phyloP scores from a whole-genome alignment of 2,329 filamentous ascomycete genomes.

The Fusarium sp. region DNA sequence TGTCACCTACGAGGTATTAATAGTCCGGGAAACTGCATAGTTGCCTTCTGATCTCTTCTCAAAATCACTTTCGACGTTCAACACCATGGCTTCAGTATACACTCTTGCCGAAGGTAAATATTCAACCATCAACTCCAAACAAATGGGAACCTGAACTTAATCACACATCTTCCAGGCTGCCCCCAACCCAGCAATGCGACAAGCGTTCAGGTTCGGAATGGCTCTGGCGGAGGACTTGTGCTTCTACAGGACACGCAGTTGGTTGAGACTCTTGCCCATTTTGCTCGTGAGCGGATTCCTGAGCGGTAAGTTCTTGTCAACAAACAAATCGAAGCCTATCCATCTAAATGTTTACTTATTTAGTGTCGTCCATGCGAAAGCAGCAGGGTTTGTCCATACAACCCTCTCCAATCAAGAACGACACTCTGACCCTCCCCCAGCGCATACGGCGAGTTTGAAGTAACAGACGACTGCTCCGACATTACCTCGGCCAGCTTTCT shows the following conservation, averaged over 20 bases:
- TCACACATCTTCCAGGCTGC: neutral
- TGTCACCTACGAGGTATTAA: no score
- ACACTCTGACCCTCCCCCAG: constrained; percentile 36
- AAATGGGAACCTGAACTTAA: neutral
- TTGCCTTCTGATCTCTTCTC: no score
- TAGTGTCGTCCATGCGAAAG: neutral
- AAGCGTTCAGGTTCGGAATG: neutral
- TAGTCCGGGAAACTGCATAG: no score
- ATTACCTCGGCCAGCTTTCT: constrained; percentile 76
- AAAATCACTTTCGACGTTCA: no score
- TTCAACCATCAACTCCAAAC: neutral
- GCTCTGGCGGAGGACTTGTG: constrained; percentile 14
- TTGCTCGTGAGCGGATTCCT: constrained; percentile 63
- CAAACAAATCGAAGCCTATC: no score
- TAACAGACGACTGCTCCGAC: constrained; percentile 68
- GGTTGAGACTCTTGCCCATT: constrained; percentile 69
- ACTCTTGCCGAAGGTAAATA: constrained; percentile 1
- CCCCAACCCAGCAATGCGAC: constrained; percentile 1
- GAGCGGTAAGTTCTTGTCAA: constrained; percentile 48
- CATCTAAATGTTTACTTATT: neutral
- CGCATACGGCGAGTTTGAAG: constrained; percentile 69
- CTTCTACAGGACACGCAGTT: constrained; percentile 74
- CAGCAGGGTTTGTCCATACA: neutral
- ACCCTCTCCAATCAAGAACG: no score
- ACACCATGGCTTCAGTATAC: neutral